Evolutionary conservation across 768 basidiomycete species (phyloP), one percentile per base, ranked within the genome.

Genomic region (Russula olivacea): DNA sequence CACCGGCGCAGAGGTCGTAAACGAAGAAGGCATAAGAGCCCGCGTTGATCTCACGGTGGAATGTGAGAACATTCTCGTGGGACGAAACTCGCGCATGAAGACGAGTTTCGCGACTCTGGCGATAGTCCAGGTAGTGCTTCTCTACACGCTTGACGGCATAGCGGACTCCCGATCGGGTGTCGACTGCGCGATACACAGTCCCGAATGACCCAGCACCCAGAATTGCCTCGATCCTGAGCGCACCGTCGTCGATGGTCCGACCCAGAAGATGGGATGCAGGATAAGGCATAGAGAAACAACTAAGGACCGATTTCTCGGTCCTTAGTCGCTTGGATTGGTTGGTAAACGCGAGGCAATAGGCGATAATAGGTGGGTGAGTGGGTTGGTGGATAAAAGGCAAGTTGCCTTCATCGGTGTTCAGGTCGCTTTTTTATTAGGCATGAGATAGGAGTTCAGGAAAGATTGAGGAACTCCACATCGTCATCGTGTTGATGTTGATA

Each of bases 201-300:
- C 95, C 96, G 72, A 96, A 98, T n/a, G 93, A 92, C 12, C 96
- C 96, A 28, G 88, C 83, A 43, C 96, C 96, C 53, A 98, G 83
- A 63, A 94, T 81, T 69, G 89, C 85, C 68, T 89, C 82, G 58
- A 98, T 85, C 74, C 91, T 82, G 61, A 97, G 83, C 53, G 83
- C 77, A 69, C 85, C 86, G 65, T 83, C 80, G 79, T 94, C 91
- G 77, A 98, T 91, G 23, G 58, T 53, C 62, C 54, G 57, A 19
- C 62, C 62, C 49, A 62, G 48, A 17, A 48, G 36, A 12, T 21
- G 45, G 36, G 45, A 15, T 30, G 34, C 60, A 30, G 43, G 53
- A 25, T 48, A 61, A 19, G 51, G 17, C 60, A 61, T 30, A 30
- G 30, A 7, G 30, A 3, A 7, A 30, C 30, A 30, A 60, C 59